Percentiles rank a stretch among this genome's conserved stretches.
These are phyloP conservation scores for Dunaliella sp. DNA, from an alignment of 139 green algal species.

Conservation along the genomic window DNA sequence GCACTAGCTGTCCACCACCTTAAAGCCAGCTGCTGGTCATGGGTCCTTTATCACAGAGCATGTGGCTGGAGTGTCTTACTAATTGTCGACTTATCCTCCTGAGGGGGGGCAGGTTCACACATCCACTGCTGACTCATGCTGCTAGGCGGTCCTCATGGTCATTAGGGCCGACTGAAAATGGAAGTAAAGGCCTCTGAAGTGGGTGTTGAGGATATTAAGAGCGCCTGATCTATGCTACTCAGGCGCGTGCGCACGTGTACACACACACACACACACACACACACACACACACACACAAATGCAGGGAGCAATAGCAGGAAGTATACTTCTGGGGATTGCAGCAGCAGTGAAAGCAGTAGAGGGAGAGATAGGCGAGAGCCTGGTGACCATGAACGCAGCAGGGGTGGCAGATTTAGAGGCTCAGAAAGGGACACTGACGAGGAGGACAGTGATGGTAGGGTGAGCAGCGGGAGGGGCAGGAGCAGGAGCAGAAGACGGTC, in stretches of 20 bases:
- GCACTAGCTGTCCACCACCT: too few species aligned
- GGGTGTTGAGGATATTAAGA: too few species aligned
- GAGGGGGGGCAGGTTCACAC: too few species aligned
- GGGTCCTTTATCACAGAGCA: too few species aligned
- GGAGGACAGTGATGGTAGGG: neutral
- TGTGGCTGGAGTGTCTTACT: too few species aligned
- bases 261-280: neutral
- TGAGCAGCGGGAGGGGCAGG: neutral
- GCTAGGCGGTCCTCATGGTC: too few species aligned
- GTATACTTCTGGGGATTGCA: neutral
- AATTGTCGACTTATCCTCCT: too few species aligned
- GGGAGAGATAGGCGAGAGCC: neutral
- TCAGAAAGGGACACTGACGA: neutral
- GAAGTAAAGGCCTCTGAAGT: too few species aligned
- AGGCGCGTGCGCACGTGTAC: neutral
- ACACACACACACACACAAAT: neutral
- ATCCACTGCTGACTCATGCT: too few species aligned
- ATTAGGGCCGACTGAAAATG: too few species aligned
- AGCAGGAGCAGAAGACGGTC: constrained; percentile 24
- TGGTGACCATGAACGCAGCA: neutral
- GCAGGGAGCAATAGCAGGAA: neutral
- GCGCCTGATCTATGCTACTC: too few species aligned
- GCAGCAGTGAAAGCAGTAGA: neutral
- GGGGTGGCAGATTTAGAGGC: neutral
- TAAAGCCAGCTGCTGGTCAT: too few species aligned